Percentiles rank a stretch among this genome's conserved stretches.
Evolutionary conservation across 176 grass and related monocot genomes (phyloP).

Genomic region (Oryza australiensis): DNA sequence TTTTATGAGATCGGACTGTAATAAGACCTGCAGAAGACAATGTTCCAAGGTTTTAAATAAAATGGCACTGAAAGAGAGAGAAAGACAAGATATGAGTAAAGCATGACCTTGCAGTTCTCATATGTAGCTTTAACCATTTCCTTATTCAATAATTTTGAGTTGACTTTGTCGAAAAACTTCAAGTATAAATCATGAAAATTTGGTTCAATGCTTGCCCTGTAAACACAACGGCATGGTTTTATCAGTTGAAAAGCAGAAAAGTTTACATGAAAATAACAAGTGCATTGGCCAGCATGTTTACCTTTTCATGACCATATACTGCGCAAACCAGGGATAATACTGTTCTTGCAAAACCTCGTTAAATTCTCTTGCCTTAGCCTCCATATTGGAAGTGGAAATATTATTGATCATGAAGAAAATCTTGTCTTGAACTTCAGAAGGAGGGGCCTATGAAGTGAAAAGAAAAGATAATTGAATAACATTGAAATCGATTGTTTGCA

Average conservation of each 20-base stretch:
- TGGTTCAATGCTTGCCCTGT: conserved; percentile 96
- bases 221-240: conserved; percentile 11
- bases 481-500: background rate
- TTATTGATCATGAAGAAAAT: conserved; percentile 99
- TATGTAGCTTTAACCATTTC: conserved; percentile 95
- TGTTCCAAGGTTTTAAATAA: conserved; percentile 16
- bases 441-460: conserved; percentile 60
- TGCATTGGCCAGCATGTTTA: conserved; percentile 18
- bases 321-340: conserved; percentile 90
- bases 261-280: conserved; percentile 13
- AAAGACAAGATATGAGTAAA: background rate
- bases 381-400: conserved; percentile 86
- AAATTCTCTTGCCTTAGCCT: conserved; percentile 89
- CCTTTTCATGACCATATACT: conserved; percentile 99
- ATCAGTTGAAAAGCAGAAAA: conserved; percentile 5
- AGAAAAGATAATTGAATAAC: conserved; percentile 19
- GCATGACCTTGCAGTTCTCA: conserved; percentile 93
- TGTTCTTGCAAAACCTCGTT: conserved; percentile 76
- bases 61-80: background rate
- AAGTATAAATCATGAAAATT: conserved; percentile 99
- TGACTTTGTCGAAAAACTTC: conserved; percentile 89
- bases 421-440: conserved; percentile 92
- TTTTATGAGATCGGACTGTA: conserved; percentile 93
- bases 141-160: conserved; percentile 86
- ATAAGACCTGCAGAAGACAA: conserved; percentile 58